A percentile compares a stretch with the other conserved stretches of the same genome.
These are phyloP conservation scores for Emergomyces pasteurianus DNA, from an alignment of 2,329 filamentous ascomycete genomes.

Conservation along the genomic window DNA sequence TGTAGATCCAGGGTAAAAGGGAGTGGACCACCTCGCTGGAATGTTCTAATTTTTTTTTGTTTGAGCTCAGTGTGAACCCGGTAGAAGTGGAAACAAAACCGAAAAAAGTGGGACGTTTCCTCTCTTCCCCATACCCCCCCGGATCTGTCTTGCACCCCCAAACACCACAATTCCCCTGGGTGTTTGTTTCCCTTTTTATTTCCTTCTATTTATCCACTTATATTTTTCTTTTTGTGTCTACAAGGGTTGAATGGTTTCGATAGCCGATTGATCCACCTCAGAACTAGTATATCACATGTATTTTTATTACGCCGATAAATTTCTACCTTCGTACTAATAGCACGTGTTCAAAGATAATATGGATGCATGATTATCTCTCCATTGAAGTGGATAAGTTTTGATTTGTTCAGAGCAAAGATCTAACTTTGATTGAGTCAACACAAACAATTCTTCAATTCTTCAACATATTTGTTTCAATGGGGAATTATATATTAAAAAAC, in stretches of 20 bases:
- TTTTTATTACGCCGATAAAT: not conserved
- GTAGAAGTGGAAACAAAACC: not conserved
- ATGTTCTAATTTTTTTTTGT: not conserved
- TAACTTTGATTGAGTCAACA: not conserved
- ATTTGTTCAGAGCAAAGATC: no score
- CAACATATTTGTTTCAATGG: no score
- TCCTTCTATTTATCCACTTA: not conserved
- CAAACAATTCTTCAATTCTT: no score
- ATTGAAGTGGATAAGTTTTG: no score
- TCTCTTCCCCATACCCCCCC: not conserved
- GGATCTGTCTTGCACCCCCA: not conserved
- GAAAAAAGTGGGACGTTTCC: not conserved
- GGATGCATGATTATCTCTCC: not conserved
- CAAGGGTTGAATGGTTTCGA: not conserved
- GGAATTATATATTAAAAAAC: no score
- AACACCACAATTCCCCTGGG: not conserved
- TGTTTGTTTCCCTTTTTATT: not conserved
- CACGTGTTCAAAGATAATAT: not conserved
- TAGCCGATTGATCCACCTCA: not conserved
- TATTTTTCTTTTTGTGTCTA: not conserved
- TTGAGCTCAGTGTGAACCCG: not conserved
- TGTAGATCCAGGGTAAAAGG: not conserved
- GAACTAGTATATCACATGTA: slow-evolving; percentile 1
- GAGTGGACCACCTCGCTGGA: not conserved
- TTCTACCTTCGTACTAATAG: not conserved